Percentiles rank a stretch among this genome's conserved stretches.
These are phyloP conservation scores for Berberis vulgaris DNA, from an alignment of 164 flowering plant genomes.

Conservation along the genomic window DNA sequence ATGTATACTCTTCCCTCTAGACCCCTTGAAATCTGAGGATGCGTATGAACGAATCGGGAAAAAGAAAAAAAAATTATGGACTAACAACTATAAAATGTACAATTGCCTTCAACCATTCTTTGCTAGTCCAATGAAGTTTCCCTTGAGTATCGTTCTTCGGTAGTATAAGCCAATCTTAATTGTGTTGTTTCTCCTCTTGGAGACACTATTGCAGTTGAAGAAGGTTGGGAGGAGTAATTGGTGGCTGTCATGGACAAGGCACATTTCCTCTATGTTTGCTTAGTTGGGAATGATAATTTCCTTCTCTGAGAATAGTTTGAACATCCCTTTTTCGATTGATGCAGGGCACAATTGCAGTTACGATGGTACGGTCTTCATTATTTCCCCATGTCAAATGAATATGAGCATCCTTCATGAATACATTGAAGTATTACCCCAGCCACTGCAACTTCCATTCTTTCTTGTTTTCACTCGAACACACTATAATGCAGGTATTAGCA, in stretches of 20 bases:
- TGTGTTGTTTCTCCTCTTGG: neutral
- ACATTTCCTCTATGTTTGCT: neutral
- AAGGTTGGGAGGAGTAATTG: neutral
- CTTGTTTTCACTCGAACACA: neutral
- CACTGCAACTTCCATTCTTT: constrained; percentile 1
- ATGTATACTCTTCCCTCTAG: too few species aligned
- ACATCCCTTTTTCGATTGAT: neutral
- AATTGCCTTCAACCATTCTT: too few species aligned
- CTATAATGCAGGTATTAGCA: neutral
- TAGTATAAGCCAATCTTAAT: neutral
- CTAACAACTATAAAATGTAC: too few species aligned
- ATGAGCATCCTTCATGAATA: constrained; percentile 8
- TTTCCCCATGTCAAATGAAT: neutral
- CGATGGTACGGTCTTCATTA: constrained; percentile 12
- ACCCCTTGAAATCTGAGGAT: too few species aligned
- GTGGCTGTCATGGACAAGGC: neutral
- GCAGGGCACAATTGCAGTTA: constrained; percentile 13
- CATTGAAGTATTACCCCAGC: constrained; percentile 1
- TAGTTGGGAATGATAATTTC: neutral
- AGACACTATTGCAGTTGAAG: neutral
- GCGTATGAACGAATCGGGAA: too few species aligned
- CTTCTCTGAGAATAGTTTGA: neutral
- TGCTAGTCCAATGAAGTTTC: too few species aligned
- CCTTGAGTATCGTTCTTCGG: too few species aligned
- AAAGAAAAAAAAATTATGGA: too few species aligned